Conservation (phyloP, 2,329 filamentous ascomycete genomes). For the Talaromyces amestolkiae region DNA sequence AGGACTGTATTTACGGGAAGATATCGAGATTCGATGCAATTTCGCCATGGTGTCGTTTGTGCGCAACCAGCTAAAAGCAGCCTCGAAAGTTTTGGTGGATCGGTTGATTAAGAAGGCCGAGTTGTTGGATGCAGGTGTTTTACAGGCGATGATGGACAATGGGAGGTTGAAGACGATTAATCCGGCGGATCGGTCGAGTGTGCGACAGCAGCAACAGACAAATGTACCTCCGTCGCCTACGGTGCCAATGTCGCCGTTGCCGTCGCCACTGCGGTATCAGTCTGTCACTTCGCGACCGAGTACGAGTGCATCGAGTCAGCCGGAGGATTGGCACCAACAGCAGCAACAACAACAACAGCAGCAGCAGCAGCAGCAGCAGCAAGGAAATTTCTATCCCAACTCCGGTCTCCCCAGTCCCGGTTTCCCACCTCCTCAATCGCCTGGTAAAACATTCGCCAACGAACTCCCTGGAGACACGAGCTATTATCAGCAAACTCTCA, state of each 20-base stretch:
- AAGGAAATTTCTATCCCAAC: background rate
- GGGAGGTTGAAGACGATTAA: conserved; percentile 18
- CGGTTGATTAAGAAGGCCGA: conserved; percentile 53
- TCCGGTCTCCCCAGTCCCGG: background rate
- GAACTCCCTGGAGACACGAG: conserved; percentile 16
- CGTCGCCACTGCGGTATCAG: conserved; percentile 9
- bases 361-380: background rate
- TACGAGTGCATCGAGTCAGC: conserved; percentile 1
- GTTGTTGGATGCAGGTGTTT: conserved; percentile 27
- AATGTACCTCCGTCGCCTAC: background rate
- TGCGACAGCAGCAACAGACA: conserved; percentile 1
- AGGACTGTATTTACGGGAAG: conserved; percentile 76
- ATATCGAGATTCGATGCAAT: conserved; percentile 78
- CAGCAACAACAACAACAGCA: too few species aligned
- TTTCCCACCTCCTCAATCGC: background rate
- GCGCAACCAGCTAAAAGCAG: conserved; percentile 75
- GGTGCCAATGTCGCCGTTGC: background rate
- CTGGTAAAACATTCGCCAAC: conserved; percentile 12
- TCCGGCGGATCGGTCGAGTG: conserved; percentile 16
- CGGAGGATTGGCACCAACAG: conserved; percentile 6
- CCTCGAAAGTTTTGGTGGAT: conserved; percentile 67
- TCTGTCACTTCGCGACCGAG: background rate
- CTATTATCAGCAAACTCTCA: conserved; percentile 4
- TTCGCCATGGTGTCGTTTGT: conserved; percentile 71
- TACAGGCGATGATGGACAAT: conserved; percentile 18